Evolutionary conservation across 2,329 filamentous ascomycete species (phyloP), one percentile per base, ranked within the genome.

Genomic region (Teratosphaeria pseudoeucalypti): DNA sequence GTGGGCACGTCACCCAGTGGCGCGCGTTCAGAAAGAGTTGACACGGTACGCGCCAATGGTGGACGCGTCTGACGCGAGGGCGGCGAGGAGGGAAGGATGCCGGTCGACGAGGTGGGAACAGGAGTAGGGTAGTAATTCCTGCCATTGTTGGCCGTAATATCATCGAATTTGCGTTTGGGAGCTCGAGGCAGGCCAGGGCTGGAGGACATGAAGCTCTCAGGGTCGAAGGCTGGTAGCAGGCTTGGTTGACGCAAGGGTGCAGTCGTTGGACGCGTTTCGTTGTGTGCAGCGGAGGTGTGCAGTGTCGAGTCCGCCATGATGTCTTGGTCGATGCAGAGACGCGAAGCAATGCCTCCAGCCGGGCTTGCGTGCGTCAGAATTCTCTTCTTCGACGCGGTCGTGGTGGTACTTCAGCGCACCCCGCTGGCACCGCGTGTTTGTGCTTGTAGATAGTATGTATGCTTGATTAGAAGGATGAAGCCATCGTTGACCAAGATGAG

Each of bases 31-130:
- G 89, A 88, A 60, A 85, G 77, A 58, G 79, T 77, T 27, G 85
- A 52, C 66, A 83, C 79, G 59, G 83, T 82, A 68, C 87, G 85
- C 66, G 82, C 78, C 47, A 86, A 69, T 58, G 68, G 74, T 27
- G 82, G 79, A 70, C 82, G 75, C 64, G 69, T 72, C 70, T 70
- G 67, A 71, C 76, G 78, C 66, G 79, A 67, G 72, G 88, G 86
- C 55, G 92, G 92, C 59, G 66, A 67, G 55, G 90, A 95, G 43
- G 89, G 90, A 66, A 96, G 79, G 68, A 96, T 90, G 69, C 89
- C 90, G 54, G 92, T 96, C 66, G 90, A 95, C 3, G 94, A 97
- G 4, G 92, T 96, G 23, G 92, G 92, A 62, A 95, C 83, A 1
- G 94, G 94, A 2, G 94, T 97, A 52, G 94, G 94, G 76, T 97